Conservation (phyloP, 164 flowering plant species). For the Amborella trichopoda region DNA sequence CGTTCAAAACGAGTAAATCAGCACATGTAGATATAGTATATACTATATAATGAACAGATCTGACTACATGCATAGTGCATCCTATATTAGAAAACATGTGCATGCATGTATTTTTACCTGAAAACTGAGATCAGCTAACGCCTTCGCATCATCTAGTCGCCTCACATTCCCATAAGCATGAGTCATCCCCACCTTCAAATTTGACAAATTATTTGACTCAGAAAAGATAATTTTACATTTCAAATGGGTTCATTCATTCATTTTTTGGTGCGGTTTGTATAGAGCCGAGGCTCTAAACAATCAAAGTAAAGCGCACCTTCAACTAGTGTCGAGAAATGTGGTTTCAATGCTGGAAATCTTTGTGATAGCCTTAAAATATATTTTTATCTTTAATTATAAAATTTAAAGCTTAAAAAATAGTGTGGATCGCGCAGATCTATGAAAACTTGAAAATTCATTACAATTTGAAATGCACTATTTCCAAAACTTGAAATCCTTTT, state of each 20-base stretch:
- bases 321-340: too few species aligned
- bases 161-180: conserved; percentile 53
- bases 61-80: not conserved
- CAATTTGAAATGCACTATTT: too few species aligned
- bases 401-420: too few species aligned
- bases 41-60: not conserved
- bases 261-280: not conserved
- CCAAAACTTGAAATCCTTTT: too few species aligned
- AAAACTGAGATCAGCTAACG: conserved; percentile 66
- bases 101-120: conserved; percentile 33
- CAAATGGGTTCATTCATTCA: not conserved
- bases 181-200: conserved; percentile 72
- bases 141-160: conserved; percentile 50
- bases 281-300: too few species aligned
- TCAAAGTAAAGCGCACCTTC: too few species aligned
- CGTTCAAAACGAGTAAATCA: not conserved
- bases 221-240: not conserved
- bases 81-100: not conserved
- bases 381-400: too few species aligned
- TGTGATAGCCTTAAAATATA: too few species aligned
- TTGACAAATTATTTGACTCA: not conserved
- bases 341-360: too few species aligned
- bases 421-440: too few species aligned
- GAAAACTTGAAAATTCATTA: too few species aligned
- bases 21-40: too few species aligned